Conservation (phyloP, 2,329 filamentous ascomycete species). For the Aspergillus sp. region DNA sequence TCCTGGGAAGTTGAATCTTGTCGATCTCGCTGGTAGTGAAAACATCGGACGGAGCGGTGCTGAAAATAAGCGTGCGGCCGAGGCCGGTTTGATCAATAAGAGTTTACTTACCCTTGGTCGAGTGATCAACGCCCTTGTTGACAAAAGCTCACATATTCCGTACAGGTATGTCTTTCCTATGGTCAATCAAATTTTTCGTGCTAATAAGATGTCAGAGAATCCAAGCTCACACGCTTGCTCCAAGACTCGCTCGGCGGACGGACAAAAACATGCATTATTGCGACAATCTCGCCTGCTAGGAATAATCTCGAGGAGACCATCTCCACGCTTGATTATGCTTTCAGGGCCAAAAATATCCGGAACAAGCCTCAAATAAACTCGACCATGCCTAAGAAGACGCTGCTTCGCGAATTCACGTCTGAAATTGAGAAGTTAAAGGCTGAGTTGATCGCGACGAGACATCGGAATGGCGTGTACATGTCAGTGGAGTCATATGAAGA, state of each 20-base stretch:
- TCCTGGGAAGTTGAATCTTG: constrained; percentile 90
- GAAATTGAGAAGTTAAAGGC: constrained; percentile 95
- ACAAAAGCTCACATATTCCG: constrained; percentile 85
- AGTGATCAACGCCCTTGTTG: constrained; percentile 96
- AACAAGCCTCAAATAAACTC: constrained; percentile 97
- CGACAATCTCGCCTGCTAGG: constrained; percentile 90
- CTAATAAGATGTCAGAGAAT: constrained; percentile 65
- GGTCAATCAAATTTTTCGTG: not conserved
- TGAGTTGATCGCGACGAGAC: constrained; percentile 86
- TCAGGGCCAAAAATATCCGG: constrained; percentile 95
- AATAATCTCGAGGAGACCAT: constrained; percentile 97
- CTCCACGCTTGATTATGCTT: constrained; percentile 95
- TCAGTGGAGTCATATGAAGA: constrained; percentile 87
- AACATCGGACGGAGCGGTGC: constrained; percentile 97
- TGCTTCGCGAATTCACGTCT: constrained; percentile 82
- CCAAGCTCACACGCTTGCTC: constrained; percentile 87
- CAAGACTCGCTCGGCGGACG: constrained; percentile 95
- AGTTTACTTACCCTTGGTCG: constrained; percentile 90
- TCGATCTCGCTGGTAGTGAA: constrained; percentile 94
- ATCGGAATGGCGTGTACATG: constrained; percentile 93
- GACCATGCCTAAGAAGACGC: constrained; percentile 86
- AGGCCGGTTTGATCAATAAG: constrained; percentile 97
- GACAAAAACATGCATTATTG: constrained; percentile 98
- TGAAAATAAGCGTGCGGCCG: constrained; percentile 94
- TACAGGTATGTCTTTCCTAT: constrained; percentile 45